Evolutionary conservation across 164 flowering plant genomes (phyloP), one percentile per base, ranked within the genome.

Genomic region (Chimonanthus salicifolius): DNA sequence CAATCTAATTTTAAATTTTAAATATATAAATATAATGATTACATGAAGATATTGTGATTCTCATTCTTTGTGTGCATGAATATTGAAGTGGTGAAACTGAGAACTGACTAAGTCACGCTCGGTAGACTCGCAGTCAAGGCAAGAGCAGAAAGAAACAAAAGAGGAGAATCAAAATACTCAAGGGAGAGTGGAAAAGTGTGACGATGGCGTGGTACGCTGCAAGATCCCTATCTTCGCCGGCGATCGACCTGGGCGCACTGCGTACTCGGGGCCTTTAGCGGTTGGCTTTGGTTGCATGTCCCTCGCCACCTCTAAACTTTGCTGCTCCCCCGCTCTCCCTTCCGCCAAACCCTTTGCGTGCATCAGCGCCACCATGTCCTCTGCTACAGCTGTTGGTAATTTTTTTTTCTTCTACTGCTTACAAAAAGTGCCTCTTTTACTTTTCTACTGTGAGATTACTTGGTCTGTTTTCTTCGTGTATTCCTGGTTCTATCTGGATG

Each of bases 161-260:
- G 33, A 33, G 33, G 33, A 1, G 33, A 0, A 33, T 33, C 33
- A 33, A 33, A 33, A 33, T 33, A 33, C 33, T 33, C 33, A 33
- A 33, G 33, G 33, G 33, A 20, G 33, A 33, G 33, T 33, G 33
- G 33, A 33, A 33, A 33, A 33, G 33, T 0, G 33, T 33, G 33
- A 33, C 33, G 33, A 86, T 86, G 92, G 83, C 88, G 70, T 89
- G 88, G 89, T 80, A 80, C 64, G 84, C 82, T 2, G 78, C 80
- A 9, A 81, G 82, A 76, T 73, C 76, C 50, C 71, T 87, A 64
- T 72, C 85, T 33, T 43, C 83, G 63, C 87, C 90, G 76, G 70
- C 87, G 69, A 69, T 88, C 64, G 87, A 87, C 75, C 74, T 76
- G 15, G 70, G 81, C 71, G 78, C 81, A 3, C 76, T 86, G 15